Percentiles rank a stretch among this genome's conserved stretches.
These are phyloP conservation scores for Cylindrodendrum hubeiense DNA, from an alignment of 2,329 filamentous ascomycete genomes.

Conservation along the genomic window DNA sequence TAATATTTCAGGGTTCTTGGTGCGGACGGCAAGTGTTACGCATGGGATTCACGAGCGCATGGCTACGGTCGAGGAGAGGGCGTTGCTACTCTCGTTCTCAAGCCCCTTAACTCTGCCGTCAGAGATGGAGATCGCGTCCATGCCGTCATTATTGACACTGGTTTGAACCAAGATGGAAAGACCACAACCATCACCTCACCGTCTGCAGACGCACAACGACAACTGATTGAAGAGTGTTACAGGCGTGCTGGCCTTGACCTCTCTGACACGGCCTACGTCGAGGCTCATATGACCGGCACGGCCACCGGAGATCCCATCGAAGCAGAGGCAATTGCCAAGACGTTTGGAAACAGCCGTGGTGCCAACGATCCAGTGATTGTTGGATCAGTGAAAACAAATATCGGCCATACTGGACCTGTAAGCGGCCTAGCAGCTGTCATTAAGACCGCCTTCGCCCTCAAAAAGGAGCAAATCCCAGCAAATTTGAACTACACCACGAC, in stretches of 20 bases:
- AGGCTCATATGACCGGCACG: constrained; percentile 11
- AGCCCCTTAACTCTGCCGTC: constrained; percentile 18
- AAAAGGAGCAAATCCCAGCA: constrained; percentile 21
- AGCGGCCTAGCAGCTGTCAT: constrained; percentile 24
- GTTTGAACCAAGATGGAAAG: constrained; percentile 23
- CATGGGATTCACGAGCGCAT: constrained; percentile 25
- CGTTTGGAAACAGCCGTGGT: neutral
- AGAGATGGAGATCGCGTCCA: constrained; percentile 14
- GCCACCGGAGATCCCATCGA: constrained; percentile 1
- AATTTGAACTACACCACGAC: constrained; percentile 3
- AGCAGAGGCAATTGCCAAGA: neutral
- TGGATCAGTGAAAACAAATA: constrained; percentile 33
- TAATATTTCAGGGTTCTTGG: neutral
- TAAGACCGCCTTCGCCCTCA: constrained; percentile 26
- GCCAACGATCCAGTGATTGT: neutral
- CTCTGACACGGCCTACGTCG: neutral
- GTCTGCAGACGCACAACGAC: neutral
- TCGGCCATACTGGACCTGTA: constrained; percentile 33
- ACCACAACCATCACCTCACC: constrained; percentile 6
- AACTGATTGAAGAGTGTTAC: neutral
- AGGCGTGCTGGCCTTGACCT: neutral
- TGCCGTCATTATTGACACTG: constrained; percentile 13
- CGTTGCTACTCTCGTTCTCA: constrained; percentile 24
- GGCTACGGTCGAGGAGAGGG: constrained; percentile 36
- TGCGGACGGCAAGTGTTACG: constrained; percentile 1